Evolutionary conservation across 345 rosid species (phyloP).

Genomic region (Citrus maxima): DNA sequence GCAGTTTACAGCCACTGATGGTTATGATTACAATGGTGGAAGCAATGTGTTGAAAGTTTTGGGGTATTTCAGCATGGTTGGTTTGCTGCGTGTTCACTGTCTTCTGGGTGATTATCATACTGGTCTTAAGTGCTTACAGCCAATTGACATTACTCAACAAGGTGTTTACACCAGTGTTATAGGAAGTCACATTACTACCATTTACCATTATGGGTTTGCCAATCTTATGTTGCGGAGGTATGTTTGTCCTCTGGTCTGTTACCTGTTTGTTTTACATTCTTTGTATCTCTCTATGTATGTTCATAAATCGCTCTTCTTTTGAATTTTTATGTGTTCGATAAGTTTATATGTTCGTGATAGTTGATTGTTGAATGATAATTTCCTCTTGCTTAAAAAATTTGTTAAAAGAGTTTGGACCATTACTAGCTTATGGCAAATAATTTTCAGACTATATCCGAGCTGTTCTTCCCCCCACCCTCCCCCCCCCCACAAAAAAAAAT

Average conservation of each 20-base stretch:
- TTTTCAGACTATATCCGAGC: background rate
- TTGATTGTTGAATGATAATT: background rate
- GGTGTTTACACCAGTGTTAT: conserved; percentile 91
- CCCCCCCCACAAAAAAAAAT: too few species aligned
- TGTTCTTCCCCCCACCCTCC: background rate
- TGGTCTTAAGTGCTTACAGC: conserved; percentile 87
- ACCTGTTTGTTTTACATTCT: background rate
- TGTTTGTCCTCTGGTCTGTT: background rate
- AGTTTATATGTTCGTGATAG: background rate
- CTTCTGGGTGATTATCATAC: conserved; percentile 96
- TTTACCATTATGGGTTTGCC: conserved; percentile 98
- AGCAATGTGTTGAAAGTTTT: conserved; percentile 95
- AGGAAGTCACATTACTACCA: conserved; percentile 90
- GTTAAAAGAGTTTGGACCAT: background rate
- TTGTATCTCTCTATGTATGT: background rate
- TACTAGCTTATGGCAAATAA: background rate
- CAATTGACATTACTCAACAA: conserved; percentile 90
- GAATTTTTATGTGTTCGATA: too few species aligned
- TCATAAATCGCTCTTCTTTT: background rate
- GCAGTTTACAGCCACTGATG: conserved; percentile 95
- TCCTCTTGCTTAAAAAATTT: background rate
- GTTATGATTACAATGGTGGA: conserved; percentile 94
- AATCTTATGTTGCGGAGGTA: conserved; percentile 95
- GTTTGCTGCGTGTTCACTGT: conserved; percentile 92
- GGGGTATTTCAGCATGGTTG: conserved; percentile 98